Conservation (phyloP, 139 green algal species). For the Chlorella vulgaris region DNA sequence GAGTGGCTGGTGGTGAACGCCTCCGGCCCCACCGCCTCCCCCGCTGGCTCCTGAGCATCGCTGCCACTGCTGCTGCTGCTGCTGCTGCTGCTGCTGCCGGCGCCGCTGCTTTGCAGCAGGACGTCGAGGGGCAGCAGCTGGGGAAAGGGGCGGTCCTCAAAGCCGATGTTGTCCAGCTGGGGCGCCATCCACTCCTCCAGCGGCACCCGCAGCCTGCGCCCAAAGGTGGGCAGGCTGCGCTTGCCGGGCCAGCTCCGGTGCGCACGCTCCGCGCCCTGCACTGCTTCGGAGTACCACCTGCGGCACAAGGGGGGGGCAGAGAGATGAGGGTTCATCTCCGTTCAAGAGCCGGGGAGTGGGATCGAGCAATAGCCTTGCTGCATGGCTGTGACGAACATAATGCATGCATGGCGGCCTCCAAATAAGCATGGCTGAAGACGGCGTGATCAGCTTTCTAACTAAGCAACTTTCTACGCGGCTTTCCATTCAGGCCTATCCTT, state of each 20-base stretch:
- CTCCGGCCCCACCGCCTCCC: not conserved
- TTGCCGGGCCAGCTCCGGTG: not conserved
- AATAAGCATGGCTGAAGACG: too few species aligned
- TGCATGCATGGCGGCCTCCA: too few species aligned
- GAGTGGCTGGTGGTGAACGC: not conserved
- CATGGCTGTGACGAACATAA: too few species aligned
- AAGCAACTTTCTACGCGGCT: too few species aligned
- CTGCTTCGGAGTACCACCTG: conserved; percentile 1
- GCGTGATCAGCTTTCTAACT: too few species aligned
- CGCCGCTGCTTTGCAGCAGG: too few species aligned
- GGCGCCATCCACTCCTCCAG: not conserved
- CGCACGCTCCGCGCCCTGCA: conserved; percentile 1
- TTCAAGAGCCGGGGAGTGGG: too few species aligned
- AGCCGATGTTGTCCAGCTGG: conserved; percentile 21
- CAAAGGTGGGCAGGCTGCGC: not conserved
- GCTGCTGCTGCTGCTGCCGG: not conserved
- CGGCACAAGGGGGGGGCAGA: not conserved
- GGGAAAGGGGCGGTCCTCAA: conserved; percentile 15
- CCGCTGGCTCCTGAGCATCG: not conserved
- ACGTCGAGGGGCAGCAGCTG: not conserved
- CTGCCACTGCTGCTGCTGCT: conserved; percentile 4
- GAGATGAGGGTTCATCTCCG: not conserved
- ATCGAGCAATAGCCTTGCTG: too few species aligned
- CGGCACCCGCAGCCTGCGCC: not conserved
- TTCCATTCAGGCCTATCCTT: too few species aligned